Evolutionary conservation across 192 early-diverging fungal species (phyloP), one percentile per base, ranked within the genome.

Genomic region (Lunasporangiospora selenospora): DNA sequence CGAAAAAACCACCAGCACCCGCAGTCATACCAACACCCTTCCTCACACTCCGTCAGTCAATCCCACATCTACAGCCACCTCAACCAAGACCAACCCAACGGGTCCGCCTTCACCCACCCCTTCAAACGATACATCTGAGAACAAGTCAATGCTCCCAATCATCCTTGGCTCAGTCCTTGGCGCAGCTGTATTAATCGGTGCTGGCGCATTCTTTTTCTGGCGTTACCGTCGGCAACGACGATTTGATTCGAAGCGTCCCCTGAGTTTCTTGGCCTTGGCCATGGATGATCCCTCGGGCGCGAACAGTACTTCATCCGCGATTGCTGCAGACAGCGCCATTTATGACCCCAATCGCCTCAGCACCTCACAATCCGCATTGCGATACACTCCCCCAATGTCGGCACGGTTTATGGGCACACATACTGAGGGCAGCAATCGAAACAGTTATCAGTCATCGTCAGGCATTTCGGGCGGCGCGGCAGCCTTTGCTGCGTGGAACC

Each of bases 231-330:
- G 63, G 42, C 19, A 62, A 19, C 12, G 69, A 8, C 59, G 69
- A 2, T 73, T 63, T 26, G 61, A 63, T 38, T 62, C 59, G 13
- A 73, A 63, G 48, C 38, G 61, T 5, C 69, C 69, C 7, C 58
- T 73, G 16, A 63, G 69, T 41, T 73, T 73, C 60, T 45, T 73
- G 34, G 69, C 69, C 3, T 29, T 73, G 46, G 62, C 69, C 9
- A 38, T 58, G 12, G 61, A 63, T 6, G 69, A 73, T 26, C 53
- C 59, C 24, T 39, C 58, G 7, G 33, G 29, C 6, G 50, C 48
- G 0, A 38, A 58, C 37, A 27, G 30, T 36, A 27, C 59, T 4
- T 33, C 52, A 0, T 62, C 65, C 0, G 51, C 48, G 3, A 31
- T 47, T 9, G 65, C 55, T 12, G 49, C 53, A 9, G 59, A 62